Evolutionary conservation across 2,329 filamentous ascomycete genomes (phyloP).

Genomic region (Cephalotrichum gorgonifer): DNA sequence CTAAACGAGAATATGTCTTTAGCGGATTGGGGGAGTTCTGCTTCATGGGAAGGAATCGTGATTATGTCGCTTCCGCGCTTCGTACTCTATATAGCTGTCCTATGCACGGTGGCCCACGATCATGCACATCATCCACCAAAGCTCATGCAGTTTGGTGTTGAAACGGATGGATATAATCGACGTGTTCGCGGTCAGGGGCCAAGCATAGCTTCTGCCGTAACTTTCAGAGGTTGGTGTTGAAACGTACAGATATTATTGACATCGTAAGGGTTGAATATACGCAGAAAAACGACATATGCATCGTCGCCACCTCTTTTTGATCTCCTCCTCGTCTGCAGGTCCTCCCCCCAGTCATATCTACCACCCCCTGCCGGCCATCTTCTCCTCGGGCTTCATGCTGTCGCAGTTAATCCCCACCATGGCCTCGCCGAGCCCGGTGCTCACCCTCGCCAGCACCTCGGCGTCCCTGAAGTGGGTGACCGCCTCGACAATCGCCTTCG

Average conservation of each 20-base stretch:
- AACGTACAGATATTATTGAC: not conserved
- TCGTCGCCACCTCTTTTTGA: not conserved
- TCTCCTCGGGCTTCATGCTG: constrained; percentile 67
- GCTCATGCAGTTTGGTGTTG: not conserved
- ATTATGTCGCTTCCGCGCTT: too few species aligned
- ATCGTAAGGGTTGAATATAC: not conserved
- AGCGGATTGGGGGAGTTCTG: too few species aligned
- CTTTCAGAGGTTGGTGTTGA: not conserved
- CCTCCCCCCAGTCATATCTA: constrained; percentile 27
- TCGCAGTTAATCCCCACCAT: constrained; percentile 94
- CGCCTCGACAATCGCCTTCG: constrained; percentile 88
- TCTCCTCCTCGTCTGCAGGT: not conserved
- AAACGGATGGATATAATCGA: not conserved
- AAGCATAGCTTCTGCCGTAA: not conserved
- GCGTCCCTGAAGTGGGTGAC: constrained; percentile 84
- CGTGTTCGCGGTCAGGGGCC: too few species aligned
- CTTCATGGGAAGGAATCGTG: too few species aligned
- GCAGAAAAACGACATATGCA: not conserved
- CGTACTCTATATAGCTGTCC: too few species aligned
- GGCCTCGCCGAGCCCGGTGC: constrained; percentile 84
- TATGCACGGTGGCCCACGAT: too few species aligned
- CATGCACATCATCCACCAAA: not conserved
- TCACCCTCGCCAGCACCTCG: constrained; percentile 77
- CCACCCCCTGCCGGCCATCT: constrained; percentile 79
- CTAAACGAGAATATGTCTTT: too few species aligned